Percentiles rank a stretch among this genome's conserved stretches.
Conservation (phyloP, 2,329 filamentous ascomycete genomes). For the Sporothrix curviconia region DNA sequence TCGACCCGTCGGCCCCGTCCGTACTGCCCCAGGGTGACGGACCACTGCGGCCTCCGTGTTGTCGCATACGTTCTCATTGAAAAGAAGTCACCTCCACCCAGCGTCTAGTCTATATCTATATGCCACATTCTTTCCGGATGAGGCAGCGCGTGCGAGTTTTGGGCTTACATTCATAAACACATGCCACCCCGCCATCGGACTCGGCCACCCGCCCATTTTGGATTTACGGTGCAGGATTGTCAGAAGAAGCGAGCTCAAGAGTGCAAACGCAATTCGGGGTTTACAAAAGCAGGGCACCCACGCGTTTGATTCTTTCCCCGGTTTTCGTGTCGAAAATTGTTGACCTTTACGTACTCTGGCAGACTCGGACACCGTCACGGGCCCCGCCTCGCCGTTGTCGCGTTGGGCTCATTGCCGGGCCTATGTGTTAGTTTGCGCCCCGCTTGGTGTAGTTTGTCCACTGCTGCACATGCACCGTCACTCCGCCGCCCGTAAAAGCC, state of each 20-base stretch:
- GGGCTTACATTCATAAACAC: not conserved
- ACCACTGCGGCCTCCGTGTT: constrained; percentile 43
- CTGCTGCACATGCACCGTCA: constrained; percentile 24
- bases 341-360: constrained; percentile 16
- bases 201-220: constrained; percentile 46
- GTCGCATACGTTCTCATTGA: constrained; percentile 45
- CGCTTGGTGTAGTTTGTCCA: constrained; percentile 22
- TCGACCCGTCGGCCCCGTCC: constrained; percentile 32
- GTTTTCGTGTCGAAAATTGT: too few species aligned
- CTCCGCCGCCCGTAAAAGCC: constrained; percentile 17
- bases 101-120: too few species aligned
- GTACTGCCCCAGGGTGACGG: constrained; percentile 49
- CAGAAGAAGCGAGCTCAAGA: not conserved
- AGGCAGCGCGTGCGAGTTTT: too few species aligned
- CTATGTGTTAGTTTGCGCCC: too few species aligned
- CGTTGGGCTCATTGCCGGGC: constrained; percentile 19
- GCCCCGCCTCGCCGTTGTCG: constrained; percentile 12
- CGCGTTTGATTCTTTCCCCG: constrained; percentile 43
- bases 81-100: too few species aligned
- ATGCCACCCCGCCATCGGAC: constrained; percentile 31
- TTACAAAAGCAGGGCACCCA: constrained; percentile 35
- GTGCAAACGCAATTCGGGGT: too few species aligned
- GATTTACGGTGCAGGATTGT: constrained; percentile 39
- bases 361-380: constrained; percentile 14
- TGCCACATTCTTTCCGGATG: too few species aligned